Conservation (phyloP, 169 alveolate species). For the Plasmodium fragile region DNA sequence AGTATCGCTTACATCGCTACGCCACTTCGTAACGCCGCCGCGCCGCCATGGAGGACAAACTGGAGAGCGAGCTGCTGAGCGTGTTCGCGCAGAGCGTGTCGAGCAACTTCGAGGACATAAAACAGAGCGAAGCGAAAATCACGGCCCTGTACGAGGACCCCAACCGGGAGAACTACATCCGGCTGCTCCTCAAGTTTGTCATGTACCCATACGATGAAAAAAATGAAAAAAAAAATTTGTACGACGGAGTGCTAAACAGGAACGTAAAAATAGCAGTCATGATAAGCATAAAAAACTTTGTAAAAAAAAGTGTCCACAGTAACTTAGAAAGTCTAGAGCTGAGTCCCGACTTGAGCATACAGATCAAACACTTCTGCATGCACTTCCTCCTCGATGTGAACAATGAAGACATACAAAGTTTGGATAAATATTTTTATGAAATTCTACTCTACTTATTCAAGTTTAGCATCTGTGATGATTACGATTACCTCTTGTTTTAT, state of each 20-base stretch:
- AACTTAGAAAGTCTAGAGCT: conserved; percentile 34
- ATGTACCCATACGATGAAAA: conserved; percentile 48
- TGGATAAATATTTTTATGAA: conserved; percentile 40
- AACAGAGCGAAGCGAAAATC: conserved; percentile 24
- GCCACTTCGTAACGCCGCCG: background rate
- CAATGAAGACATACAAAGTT: conserved; percentile 34
- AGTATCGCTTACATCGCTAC: background rate
- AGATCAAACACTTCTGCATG: conserved; percentile 54
- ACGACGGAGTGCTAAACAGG: conserved; percentile 26
- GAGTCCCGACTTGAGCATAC: conserved; percentile 32
- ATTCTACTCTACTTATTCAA: conserved; percentile 21
- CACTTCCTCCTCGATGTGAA: conserved; percentile 42
- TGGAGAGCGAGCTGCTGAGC: conserved; percentile 25
- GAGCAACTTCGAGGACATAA: conserved; percentile 43
- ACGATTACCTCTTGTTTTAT: conserved; percentile 49
- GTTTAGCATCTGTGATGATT: conserved; percentile 47
- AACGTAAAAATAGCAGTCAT: conserved; percentile 48
- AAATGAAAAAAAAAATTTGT: conserved; percentile 18
- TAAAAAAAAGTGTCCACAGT: conserved; percentile 62
- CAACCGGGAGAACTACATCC: conserved; percentile 45
- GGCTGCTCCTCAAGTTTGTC: conserved; percentile 29
- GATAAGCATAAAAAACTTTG: conserved; percentile 60
- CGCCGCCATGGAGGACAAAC: conserved; percentile 18
- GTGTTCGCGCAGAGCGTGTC: conserved; percentile 60
- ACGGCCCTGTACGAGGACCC: conserved; percentile 20